Percentiles rank a stretch among this genome's conserved stretches.
Evolutionary conservation across 331 rosid species (phyloP).

Genomic region (Ulmus americana): DNA sequence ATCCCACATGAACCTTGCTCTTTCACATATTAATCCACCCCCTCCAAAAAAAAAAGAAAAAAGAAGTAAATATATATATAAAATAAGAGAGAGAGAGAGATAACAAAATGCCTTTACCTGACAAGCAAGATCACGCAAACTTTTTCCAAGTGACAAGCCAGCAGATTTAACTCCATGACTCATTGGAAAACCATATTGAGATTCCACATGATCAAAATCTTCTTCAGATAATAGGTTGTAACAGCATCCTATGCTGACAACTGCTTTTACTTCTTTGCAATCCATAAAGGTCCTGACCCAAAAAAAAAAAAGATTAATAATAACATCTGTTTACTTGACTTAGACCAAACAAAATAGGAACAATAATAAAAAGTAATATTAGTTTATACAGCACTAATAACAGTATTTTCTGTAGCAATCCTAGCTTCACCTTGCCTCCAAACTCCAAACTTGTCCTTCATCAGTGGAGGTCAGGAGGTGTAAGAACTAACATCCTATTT

Average conservation of each 20-base stretch:
- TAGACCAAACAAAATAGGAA: slow-evolving; percentile 3
- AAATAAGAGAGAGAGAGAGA: slow-evolving; percentile 2
- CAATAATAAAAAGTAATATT: slow-evolving; percentile 4
- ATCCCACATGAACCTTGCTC: too few species aligned
- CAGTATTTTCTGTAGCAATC: background rate
- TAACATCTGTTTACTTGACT: slow-evolving; percentile 5
- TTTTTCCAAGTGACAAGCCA: slow-evolving; percentile 65
- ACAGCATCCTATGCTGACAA: slow-evolving; percentile 86
- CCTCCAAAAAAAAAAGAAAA: background rate
- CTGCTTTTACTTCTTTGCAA: slow-evolving; percentile 76
- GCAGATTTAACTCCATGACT: slow-evolving; percentile 60
- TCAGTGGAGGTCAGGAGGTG: too few species aligned
- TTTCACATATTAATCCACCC: background rate
- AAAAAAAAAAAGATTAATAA: background rate
- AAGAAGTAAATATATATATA: background rate
- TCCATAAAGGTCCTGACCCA: slow-evolving; percentile 62
- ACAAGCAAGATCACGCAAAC: slow-evolving; percentile 85
- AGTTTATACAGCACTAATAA: background rate
- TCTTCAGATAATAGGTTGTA: slow-evolving; percentile 84
- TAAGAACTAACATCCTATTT: too few species aligned
- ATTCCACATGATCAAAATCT: slow-evolving; percentile 30
- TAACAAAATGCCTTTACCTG: slow-evolving; percentile 44
- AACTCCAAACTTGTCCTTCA: too few species aligned
- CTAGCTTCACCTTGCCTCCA: too few species aligned
- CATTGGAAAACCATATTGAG: slow-evolving; percentile 72